Percentiles rank a stretch among this genome's conserved stretches.
These are phyloP conservation scores for Stemphylium vesicarium DNA, from an alignment of 2,329 filamentous ascomycete genomes.

Conservation along the genomic window DNA sequence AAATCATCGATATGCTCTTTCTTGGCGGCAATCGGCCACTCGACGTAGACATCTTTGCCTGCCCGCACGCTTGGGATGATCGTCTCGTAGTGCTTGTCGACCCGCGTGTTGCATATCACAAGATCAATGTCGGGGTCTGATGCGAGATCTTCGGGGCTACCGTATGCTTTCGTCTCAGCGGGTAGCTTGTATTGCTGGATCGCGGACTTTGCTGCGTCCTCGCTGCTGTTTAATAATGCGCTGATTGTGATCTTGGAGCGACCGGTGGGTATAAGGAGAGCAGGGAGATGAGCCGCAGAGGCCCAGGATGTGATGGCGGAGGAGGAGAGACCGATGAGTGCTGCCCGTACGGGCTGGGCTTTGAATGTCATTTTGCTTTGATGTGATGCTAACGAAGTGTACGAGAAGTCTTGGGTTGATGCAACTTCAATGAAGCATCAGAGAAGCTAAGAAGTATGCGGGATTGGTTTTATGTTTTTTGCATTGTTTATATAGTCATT, in stretches of 20 bases:
- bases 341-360: conserved; percentile 57
- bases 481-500: too few species aligned
- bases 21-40: conserved; percentile 56
- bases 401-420: too few species aligned
- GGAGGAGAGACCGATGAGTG: conserved; percentile 64
- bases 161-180: conserved; percentile 53
- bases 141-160: conserved; percentile 51
- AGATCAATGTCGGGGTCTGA: conserved; percentile 39
- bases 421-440: too few species aligned
- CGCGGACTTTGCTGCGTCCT: conserved; percentile 50
- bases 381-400: background rate
- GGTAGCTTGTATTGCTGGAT: conserved; percentile 50
- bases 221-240: conserved; percentile 56
- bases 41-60: conserved; percentile 61
- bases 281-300: conserved; percentile 63
- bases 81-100: conserved; percentile 60
- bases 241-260: conserved; percentile 51
- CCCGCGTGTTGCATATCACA: conserved; percentile 62
- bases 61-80: conserved; percentile 57
- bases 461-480: background rate
- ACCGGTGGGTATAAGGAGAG: conserved; percentile 54
- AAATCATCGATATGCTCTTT: conserved; percentile 51
- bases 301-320: conserved; percentile 63
- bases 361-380: background rate
- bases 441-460: background rate